phyloP scores from a whole-genome alignment of 1,284 basidiomycete species.

The Ustilago hordei region DNA sequence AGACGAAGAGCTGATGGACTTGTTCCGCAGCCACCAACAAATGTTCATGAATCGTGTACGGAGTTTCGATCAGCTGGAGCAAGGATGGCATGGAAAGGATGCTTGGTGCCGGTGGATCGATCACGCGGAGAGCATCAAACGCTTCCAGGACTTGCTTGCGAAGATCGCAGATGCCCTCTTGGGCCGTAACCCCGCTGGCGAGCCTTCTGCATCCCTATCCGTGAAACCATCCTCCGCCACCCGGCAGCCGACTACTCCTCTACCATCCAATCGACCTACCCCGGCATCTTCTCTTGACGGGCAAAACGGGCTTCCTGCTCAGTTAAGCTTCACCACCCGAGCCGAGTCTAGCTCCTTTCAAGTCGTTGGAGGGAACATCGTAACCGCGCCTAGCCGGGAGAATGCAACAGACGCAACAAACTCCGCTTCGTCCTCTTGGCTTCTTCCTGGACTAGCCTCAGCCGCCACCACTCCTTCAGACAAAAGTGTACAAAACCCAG shows the following conservation, averaged over 20 bases:
- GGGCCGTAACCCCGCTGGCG: neutral
- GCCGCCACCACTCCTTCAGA: neutral
- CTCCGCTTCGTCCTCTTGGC: neutral
- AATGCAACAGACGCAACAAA: neutral
- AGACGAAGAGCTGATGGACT: constrained; percentile 8
- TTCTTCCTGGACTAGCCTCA: neutral
- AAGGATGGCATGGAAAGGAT: neutral
- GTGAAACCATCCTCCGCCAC: no score
- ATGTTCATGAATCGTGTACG: neutral
- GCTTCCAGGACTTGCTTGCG: neutral
- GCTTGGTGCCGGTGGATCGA: constrained; percentile 2
- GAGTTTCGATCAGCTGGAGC: neutral
- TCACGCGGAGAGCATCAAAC: neutral
- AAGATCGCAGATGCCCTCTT: neutral
- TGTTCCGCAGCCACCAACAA: neutral
- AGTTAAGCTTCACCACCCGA: neutral
- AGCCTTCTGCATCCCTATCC: neutral
- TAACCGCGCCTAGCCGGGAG: neutral
- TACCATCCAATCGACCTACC: neutral
- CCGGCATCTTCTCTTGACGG: neutral
- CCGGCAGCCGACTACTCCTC: neutral
- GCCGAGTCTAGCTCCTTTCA: constrained; percentile 33
- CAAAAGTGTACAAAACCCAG: neutral
- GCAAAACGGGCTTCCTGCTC: neutral
- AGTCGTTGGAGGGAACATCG: constrained; percentile 32